Evolutionary conservation across 2,329 filamentous ascomycete genomes (phyloP).

Genomic region (Scorias spongiosa): DNA sequence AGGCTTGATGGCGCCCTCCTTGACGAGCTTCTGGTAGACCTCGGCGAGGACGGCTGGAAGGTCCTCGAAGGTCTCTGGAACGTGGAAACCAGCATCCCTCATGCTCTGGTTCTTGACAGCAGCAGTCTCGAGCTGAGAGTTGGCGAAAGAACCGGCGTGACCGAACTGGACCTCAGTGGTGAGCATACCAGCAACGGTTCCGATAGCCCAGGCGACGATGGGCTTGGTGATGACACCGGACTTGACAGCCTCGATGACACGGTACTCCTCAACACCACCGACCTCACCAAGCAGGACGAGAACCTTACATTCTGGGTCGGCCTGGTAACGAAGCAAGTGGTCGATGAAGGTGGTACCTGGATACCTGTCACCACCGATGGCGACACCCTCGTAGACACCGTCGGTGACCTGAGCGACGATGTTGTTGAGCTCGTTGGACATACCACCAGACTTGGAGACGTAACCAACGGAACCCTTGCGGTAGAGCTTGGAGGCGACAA

Average conservation of each 20-base stretch:
- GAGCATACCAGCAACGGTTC: constrained; percentile 98
- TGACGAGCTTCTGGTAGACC: constrained; percentile 81
- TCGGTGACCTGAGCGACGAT: constrained; percentile 93
- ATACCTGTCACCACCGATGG: constrained; percentile 98
- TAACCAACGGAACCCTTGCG: constrained; percentile 97
- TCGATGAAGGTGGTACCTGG: constrained; percentile 99
- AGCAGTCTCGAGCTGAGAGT: constrained; percentile 97
- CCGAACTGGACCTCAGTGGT: constrained; percentile 99
- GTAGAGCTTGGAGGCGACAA: constrained; percentile 99
- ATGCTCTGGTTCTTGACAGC: constrained; percentile 94
- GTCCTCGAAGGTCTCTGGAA: constrained; percentile 94
- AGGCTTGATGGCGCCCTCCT: constrained; percentile 70
- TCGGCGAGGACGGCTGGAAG: constrained; percentile 60
- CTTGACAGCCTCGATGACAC: constrained; percentile 97
- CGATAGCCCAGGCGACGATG: constrained; percentile 97
- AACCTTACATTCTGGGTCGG: constrained; percentile 96
- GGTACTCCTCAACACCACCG: constrained; percentile 98
- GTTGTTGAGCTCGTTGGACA: constrained; percentile 99
- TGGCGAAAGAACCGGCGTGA: constrained; percentile 95
- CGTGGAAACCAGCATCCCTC: constrained; percentile 85
- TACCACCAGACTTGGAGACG: constrained; percentile 98
- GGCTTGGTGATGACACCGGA: constrained; percentile 91
- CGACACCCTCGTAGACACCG: constrained; percentile 97
- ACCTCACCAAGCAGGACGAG: constrained; percentile 92
- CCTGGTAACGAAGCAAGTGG: constrained; percentile 90